Percentiles rank a stretch among this genome's conserved stretches.
Evolutionary conservation across 257 asterid species (phyloP).

Genomic region (Mitragyna speciosa): DNA sequence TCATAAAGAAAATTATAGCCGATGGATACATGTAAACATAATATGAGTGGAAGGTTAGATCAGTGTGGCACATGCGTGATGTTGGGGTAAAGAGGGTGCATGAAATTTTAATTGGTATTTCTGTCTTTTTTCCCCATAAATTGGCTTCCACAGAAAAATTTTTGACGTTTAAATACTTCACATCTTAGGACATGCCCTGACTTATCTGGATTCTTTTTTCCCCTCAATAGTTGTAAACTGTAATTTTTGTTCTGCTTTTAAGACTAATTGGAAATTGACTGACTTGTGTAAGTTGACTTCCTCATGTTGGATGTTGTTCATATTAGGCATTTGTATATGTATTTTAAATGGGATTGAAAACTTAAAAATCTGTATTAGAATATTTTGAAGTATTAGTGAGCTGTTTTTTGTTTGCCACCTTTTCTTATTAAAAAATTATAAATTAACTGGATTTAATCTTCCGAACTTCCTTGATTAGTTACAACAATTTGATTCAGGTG

Average conservation of each 20-base stretch:
- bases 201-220: not conserved
- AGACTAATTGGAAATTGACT: not conserved
- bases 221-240: not conserved
- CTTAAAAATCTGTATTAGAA: not conserved
- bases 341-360: not conserved
- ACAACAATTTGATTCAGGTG: constrained; percentile 46
- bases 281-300: not conserved
- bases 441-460: not conserved
- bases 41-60: too few relatives aligned
- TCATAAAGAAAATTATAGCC: too few relatives aligned
- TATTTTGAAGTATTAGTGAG: not conserved
- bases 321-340: not conserved
- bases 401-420: too few relatives aligned
- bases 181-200: not conserved
- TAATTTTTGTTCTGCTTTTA: not conserved
- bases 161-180: not conserved
- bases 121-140: too few relatives aligned
- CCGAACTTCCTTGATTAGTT: constrained; percentile 16
- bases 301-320: not conserved
- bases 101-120: too few relatives aligned
- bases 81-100: too few relatives aligned
- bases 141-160: too few relatives aligned
- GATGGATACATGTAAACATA: too few relatives aligned
- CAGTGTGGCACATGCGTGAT: too few relatives aligned
- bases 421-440: too few relatives aligned